Percentiles rank a stretch among this genome's conserved stretches.
phyloP scores from a whole-genome alignment of 768 basidiomycete genomes.

The Kwoniella sp. region DNA sequence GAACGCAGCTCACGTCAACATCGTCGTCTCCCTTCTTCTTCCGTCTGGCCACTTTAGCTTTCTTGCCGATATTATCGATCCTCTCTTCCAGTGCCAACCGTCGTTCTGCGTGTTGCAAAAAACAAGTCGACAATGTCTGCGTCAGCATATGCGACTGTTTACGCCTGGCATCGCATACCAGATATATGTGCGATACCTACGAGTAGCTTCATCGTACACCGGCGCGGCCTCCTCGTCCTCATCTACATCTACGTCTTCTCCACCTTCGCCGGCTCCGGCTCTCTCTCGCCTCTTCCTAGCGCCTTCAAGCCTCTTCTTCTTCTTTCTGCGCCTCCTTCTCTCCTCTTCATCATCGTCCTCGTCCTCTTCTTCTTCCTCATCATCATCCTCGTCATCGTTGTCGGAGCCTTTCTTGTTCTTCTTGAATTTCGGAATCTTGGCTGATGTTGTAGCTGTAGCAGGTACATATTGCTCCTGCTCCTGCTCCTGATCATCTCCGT shows the following conservation, averaged over 20 bases:
- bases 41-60: slow-evolving; percentile 64
- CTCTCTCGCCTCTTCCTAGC: slow-evolving; percentile 57
- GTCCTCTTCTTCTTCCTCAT: slow-evolving; percentile 51
- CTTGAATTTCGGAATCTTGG: slow-evolving; percentile 49
- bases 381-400: slow-evolving; percentile 38
- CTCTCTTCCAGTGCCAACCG: slow-evolving; percentile 78
- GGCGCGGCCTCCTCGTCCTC: slow-evolving; percentile 64
- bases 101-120: slow-evolving; percentile 62
- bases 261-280: slow-evolving; percentile 56
- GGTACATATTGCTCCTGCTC: slow-evolving; percentile 59
- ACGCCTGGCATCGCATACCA: background rate
- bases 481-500: slow-evolving; percentile 59
- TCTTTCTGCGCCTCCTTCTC: slow-evolving; percentile 53
- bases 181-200: slow-evolving; percentile 47
- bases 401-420: slow-evolving; percentile 50
- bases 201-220: slow-evolving; percentile 67
- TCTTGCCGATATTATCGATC: slow-evolving; percentile 87
- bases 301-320: slow-evolving; percentile 61
- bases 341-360: slow-evolving; percentile 49
- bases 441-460: slow-evolving; percentile 27
- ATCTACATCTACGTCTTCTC: slow-evolving; percentile 62
- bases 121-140: background rate
- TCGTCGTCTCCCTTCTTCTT: slow-evolving; percentile 70
- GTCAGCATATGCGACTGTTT: background rate
- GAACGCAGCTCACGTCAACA: slow-evolving; percentile 64